Evolutionary conservation across 108 stramenopile species (phyloP).

Genomic region (Skeletonema tropicum): DNA sequence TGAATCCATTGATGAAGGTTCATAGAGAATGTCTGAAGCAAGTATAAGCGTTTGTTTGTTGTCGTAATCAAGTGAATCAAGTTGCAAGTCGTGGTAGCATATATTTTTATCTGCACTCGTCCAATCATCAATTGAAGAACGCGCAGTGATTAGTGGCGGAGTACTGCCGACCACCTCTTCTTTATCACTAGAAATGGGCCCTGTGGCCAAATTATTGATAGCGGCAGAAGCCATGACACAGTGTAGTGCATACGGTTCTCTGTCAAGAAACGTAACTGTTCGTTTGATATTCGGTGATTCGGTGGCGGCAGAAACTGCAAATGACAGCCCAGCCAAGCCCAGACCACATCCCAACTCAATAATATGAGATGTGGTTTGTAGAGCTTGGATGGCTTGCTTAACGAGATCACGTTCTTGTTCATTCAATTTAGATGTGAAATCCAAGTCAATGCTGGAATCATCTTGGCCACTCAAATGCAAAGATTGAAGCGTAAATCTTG

Average conservation of each 20-base stretch:
- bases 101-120: slow-evolving; percentile 30
- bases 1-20: slow-evolving; percentile 31
- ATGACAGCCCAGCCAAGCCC: slow-evolving; percentile 45
- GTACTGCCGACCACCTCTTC: background rate
- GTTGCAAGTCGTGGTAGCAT: slow-evolving; percentile 19
- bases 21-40: slow-evolving; percentile 44
- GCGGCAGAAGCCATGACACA: slow-evolving; percentile 56
- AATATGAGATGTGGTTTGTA: slow-evolving; percentile 23
- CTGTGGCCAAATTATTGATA: slow-evolving; percentile 26
- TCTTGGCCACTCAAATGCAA: background rate
- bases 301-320: slow-evolving; percentile 8
- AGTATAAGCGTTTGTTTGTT: slow-evolving; percentile 24
- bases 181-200: slow-evolving; percentile 17
- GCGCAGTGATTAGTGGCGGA: slow-evolving; percentile 1
- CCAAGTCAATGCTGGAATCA: background rate
- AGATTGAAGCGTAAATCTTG: slow-evolving; percentile 23
- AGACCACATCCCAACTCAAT: slow-evolving; percentile 50
- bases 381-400: slow-evolving; percentile 12
- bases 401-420: background rate
- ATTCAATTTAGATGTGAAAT: background rate
- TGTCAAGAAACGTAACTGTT: slow-evolving; percentile 50
- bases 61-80: slow-evolving; percentile 8
- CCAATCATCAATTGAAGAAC: slow-evolving; percentile 51
- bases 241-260: slow-evolving; percentile 58
- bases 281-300: background rate